Percentiles rank a stretch among this genome's conserved stretches.
Evolutionary conservation across 495 filamentous ascomycete genomes (phyloP).

Genomic region (Aspergillus steynii): DNA sequence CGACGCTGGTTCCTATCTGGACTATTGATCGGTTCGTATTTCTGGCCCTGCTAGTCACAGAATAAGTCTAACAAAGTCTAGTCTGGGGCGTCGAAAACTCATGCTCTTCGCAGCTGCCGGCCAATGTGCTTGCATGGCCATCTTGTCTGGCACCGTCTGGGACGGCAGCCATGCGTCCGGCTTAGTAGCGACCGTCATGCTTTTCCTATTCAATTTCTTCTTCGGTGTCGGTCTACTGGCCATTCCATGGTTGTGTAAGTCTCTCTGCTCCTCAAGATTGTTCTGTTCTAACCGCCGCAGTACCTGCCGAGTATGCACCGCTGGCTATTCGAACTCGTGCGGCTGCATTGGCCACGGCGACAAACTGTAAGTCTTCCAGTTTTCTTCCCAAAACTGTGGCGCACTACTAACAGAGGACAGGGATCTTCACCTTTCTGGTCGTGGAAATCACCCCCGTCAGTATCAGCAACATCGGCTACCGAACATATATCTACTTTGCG

Average conservation of each 20-base stretch:
- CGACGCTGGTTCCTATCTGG: slow-evolving; percentile 50
- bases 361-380: slow-evolving; percentile 27
- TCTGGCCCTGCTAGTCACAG: background rate
- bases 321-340: slow-evolving; percentile 36
- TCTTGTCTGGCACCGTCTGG: slow-evolving; percentile 33
- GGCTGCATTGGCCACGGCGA: slow-evolving; percentile 35
- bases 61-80: slow-evolving; percentile 17
- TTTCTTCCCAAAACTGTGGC: background rate
- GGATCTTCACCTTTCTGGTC: slow-evolving; percentile 42
- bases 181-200: slow-evolving; percentile 34
- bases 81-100: slow-evolving; percentile 46
- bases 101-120: slow-evolving; percentile 52
- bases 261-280: background rate
- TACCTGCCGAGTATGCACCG: slow-evolving; percentile 37
- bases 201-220: slow-evolving; percentile 42
- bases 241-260: slow-evolving; percentile 39
- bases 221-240: slow-evolving; percentile 35
- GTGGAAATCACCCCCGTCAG: slow-evolving; percentile 45
- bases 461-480: slow-evolving; percentile 37
- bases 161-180: slow-evolving; percentile 31
- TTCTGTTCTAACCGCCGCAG: slow-evolving; percentile 15
- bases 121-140: slow-evolving; percentile 50
- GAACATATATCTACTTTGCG: slow-evolving; percentile 51
- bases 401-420: slow-evolving; percentile 11
- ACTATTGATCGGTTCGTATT: slow-evolving; percentile 44